phyloP scores from a whole-genome alignment of 768 basidiomycete species.

The Hydnomerulius pinastri region DNA sequence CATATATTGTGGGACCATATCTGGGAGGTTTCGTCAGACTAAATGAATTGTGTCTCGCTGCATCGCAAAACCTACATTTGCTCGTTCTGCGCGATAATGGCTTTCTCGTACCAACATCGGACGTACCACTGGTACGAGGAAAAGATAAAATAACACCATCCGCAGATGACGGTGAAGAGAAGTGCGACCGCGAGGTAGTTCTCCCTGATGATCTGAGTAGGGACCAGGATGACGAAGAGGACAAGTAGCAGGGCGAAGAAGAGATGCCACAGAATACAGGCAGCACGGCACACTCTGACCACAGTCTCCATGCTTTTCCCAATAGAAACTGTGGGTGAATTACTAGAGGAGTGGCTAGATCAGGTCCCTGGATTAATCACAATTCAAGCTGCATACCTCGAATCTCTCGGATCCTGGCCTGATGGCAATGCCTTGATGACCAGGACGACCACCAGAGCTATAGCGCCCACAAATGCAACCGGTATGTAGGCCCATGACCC shows the following conservation, averaged over 20 bases:
- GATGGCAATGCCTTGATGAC: not conserved
- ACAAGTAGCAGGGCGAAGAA: not conserved
- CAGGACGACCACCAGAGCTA: not conserved
- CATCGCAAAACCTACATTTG: not conserved
- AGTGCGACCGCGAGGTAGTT: not conserved
- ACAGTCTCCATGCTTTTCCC: not conserved
- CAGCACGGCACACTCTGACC: not conserved
- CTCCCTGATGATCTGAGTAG: too few species aligned
- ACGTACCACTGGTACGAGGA: not conserved
- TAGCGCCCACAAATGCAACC: not conserved
- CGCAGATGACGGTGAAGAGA: not conserved
- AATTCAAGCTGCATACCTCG: not conserved
- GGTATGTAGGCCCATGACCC: not conserved
- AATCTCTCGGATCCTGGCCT: not conserved
- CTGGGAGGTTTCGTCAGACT: not conserved
- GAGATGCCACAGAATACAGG: not conserved
- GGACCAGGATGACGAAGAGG: not conserved
- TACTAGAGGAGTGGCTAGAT: not conserved
- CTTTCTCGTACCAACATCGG: not conserved
- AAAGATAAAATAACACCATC: not conserved
- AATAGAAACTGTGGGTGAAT: not conserved
- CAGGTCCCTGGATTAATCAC: not conserved
- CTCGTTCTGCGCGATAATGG: slow-evolving; percentile 1
- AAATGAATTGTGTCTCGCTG: not conserved
- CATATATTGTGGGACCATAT: not conserved